Evolutionary conservation across 768 basidiomycete species (phyloP), one percentile per base, ranked within the genome.

Genomic region (Tulasnella sp.): DNA sequence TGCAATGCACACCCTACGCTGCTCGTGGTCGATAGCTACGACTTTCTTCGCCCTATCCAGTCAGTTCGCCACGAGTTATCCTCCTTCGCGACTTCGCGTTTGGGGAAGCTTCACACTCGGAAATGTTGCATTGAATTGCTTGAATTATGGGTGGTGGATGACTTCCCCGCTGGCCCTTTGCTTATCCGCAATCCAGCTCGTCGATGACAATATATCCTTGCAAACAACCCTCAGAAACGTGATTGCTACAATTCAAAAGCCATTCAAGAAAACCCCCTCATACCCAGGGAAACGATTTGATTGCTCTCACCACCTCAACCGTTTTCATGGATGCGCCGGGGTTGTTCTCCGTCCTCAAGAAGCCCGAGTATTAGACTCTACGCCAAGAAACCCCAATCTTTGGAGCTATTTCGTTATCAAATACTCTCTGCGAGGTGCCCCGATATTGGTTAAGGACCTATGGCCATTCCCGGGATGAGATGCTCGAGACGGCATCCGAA

Each of bases 81-180:
- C 4, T 19, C 46, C n/a, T 74, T 78, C 27, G 80, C 88, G 68
- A 79, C 86, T 39, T n/a, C n/a, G n/a, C n/a, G n/a, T n/a, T n/a
- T n/a, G n/a, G n/a, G 90, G 91, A 79, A 83, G 89, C 21, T 92
- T 90, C 78, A 88, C 88, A 1, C 62, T 83, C 6, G 92, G 91
- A 24, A 94, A 94, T 82, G 79, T 93, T 44, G 83, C 91, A 44
- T 86, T 96, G 14, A 91, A 94, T 82, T 86, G 87, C 4, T 86
- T 97, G 34, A 97, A 96, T 84, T 91, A 91, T 88, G 87, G 92
- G 82, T 95, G 94, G 94, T 94, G 76, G 79, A 85, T 84, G 2
- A 0, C 9, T 40, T 40, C 62, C 31, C 72, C 74, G 42, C 42
- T 1, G 21, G 24, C 31, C 10, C 46, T 48, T 34, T n/a, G 52